Evolutionary conservation across 257 asterid genomes (phyloP).

Genomic region (Solanum chiquidenum): DNA sequence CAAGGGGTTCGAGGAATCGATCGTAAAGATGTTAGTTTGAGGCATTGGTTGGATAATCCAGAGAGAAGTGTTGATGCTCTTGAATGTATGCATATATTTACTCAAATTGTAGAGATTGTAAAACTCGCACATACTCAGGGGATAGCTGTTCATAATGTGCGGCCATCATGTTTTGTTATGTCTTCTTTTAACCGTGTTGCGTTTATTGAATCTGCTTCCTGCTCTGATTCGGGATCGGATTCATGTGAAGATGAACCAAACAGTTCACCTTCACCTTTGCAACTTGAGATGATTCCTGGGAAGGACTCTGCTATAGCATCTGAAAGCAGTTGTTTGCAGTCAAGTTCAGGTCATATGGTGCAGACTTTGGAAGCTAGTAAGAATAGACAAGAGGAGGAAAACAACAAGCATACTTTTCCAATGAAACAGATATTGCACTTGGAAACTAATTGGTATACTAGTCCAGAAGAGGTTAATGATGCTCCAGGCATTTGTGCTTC

Average conservation of each 20-base stretch:
- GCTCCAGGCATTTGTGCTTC: conserved; percentile 56
- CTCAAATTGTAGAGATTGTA: conserved; percentile 74
- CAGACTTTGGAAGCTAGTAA: conserved; percentile 8
- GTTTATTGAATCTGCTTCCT: conserved; percentile 80
- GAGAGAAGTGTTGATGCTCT: conserved; percentile 65
- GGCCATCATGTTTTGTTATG: conserved; percentile 92
- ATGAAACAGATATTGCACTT: conserved; percentile 70
- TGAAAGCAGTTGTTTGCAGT: conserved; percentile 40
- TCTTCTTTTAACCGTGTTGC: conserved; percentile 72
- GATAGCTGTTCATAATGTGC: conserved; percentile 63
- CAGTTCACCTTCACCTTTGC: conserved; percentile 14
- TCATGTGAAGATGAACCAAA: conserved; percentile 48
- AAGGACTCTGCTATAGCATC: conserved; percentile 28
- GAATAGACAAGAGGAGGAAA: conserved; percentile 24
- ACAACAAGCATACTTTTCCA: conserved; percentile 50
- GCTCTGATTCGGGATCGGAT: conserved; percentile 67
- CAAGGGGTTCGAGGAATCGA: conserved; percentile 9
- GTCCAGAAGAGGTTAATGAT: conserved; percentile 71
- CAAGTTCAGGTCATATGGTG: conserved; percentile 19
- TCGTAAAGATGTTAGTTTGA: conserved; percentile 53
- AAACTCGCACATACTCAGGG: conserved; percentile 76
- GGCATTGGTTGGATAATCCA: conserved; percentile 88
- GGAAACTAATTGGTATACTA: conserved; percentile 78
- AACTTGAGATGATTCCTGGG: conserved; percentile 6
- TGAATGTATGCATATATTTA: conserved; percentile 82